Percentiles rank a stretch among this genome's conserved stretches.
Evolutionary conservation across 768 basidiomycete genomes (phyloP).

Genomic region (Podaxis sp.): DNA sequence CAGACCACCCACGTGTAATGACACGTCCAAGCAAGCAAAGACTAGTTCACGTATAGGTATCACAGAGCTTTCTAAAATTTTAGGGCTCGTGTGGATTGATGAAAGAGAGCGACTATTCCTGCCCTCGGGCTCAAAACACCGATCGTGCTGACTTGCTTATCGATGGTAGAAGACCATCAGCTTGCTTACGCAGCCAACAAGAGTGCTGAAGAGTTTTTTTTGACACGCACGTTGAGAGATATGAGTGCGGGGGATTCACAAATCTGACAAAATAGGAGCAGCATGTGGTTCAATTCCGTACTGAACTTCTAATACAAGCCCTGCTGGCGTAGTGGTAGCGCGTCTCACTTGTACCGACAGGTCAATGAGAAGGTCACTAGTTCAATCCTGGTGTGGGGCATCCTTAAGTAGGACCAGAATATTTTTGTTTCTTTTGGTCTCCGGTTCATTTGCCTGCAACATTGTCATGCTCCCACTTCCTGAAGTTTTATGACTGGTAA

Average conservation of each 20-base stretch:
- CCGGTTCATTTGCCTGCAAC: not conserved
- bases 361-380: slow-evolving; percentile 39
- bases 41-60: not conserved
- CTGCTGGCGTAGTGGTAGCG: slow-evolving; percentile 41
- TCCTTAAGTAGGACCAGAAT: not conserved
- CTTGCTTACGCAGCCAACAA: not conserved
- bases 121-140: not conserved
- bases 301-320: slow-evolving; percentile 16
- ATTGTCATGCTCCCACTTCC: no score
- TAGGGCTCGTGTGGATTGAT: not conserved
- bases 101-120: not conserved
- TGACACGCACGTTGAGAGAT: not conserved
- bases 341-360: slow-evolving; percentile 36
- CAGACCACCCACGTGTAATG: not conserved
- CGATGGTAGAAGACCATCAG: not conserved
- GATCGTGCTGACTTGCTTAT: not conserved
- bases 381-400: slow-evolving; percentile 42
- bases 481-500: no score
- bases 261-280: no score
- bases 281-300: not conserved
- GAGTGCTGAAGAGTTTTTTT: not conserved
- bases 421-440: slow-evolving; percentile 14
- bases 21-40: not conserved
- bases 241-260: not conserved
- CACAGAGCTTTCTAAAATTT: not conserved